phyloP scores from a whole-genome alignment of 352 stramenopile species.

The Phytophthora meadii region DNA sequence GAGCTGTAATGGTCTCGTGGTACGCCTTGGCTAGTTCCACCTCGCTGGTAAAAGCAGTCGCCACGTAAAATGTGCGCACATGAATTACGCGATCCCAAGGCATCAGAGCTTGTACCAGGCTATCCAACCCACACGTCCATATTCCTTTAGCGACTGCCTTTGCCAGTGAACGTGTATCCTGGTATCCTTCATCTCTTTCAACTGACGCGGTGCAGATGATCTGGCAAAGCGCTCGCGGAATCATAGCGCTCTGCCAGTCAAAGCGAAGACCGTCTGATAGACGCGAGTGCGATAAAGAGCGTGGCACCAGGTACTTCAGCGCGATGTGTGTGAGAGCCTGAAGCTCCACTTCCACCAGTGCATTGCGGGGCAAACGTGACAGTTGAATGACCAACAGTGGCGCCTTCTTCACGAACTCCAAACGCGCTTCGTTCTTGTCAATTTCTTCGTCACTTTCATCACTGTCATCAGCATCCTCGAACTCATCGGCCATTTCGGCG shows the following conservation, averaged over 20 bases:
- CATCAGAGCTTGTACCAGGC: conserved; percentile 52
- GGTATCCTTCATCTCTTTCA: conserved; percentile 1
- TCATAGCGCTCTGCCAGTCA: conserved; percentile 41
- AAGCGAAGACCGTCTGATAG: conserved; percentile 25
- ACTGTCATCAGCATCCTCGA: conserved; percentile 64
- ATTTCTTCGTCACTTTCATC: conserved; percentile 81
- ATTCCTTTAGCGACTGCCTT: conserved; percentile 31
- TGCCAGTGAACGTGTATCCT: conserved; percentile 22
- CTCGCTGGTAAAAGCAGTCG: conserved; percentile 57
- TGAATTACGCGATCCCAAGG: conserved; percentile 74
- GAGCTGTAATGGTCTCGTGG: conserved; percentile 32
- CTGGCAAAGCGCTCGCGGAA: conserved; percentile 63
- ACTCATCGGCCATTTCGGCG: conserved; percentile 56
- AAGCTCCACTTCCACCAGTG: conserved; percentile 80
- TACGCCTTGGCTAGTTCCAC: conserved; percentile 48
- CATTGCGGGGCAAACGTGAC: conserved; percentile 70
- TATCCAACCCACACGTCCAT: conserved; percentile 37
- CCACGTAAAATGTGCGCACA: conserved; percentile 74
- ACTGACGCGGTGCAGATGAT: conserved; percentile 49
- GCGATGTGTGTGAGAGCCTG: conserved; percentile 75
- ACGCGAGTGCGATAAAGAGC: conserved; percentile 16
- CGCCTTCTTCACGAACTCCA: conserved; percentile 52
- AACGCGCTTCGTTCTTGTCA: conserved; percentile 61
- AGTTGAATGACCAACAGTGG: conserved; percentile 73
- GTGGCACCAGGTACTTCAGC: conserved; percentile 57